A percentile compares a stretch with the other conserved stretches of the same genome.
Conservation (phyloP, 345 rosid genomes). For the Gossypium anomalum region DNA sequence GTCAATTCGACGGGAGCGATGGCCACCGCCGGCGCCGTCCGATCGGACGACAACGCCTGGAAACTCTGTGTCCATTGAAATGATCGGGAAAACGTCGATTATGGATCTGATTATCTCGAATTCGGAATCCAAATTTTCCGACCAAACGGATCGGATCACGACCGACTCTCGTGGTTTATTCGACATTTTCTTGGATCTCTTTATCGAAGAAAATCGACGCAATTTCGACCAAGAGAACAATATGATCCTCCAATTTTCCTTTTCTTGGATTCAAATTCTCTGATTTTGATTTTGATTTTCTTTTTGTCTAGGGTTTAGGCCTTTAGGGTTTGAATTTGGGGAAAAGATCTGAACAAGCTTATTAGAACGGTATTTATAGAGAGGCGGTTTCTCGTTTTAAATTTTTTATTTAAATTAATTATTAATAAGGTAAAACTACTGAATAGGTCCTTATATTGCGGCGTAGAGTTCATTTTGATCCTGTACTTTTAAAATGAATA, state of each 20-base stretch:
- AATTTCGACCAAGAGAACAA: not conserved
- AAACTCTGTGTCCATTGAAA: slow-evolving; percentile 73
- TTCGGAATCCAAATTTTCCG: slow-evolving; percentile 39
- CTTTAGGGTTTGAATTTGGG: slow-evolving; percentile 30
- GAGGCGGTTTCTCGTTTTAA: not conserved
- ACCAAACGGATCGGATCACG: slow-evolving; percentile 50
- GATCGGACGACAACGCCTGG: slow-evolving; percentile 53
- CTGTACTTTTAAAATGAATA: too few species aligned
- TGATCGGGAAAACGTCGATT: slow-evolving; percentile 31
- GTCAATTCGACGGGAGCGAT: slow-evolving; percentile 17
- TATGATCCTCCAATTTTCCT: not conserved
- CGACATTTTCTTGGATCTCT: not conserved
- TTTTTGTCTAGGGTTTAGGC: slow-evolving; percentile 14
- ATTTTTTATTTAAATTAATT: not conserved
- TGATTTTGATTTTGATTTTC: not conserved
- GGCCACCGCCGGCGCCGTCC: not conserved
- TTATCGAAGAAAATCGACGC: not conserved
- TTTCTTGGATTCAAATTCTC: not conserved
- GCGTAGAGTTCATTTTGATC: not conserved
- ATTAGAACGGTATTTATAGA: not conserved
- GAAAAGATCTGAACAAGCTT: not conserved
- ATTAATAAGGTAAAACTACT: not conserved
- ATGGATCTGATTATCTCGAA: slow-evolving; percentile 36
- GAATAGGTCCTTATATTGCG: too few species aligned
- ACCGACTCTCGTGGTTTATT: slow-evolving; percentile 19